Conservation (phyloP, 352 stramenopile genomes). For the Pythium plurisporium region DNA sequence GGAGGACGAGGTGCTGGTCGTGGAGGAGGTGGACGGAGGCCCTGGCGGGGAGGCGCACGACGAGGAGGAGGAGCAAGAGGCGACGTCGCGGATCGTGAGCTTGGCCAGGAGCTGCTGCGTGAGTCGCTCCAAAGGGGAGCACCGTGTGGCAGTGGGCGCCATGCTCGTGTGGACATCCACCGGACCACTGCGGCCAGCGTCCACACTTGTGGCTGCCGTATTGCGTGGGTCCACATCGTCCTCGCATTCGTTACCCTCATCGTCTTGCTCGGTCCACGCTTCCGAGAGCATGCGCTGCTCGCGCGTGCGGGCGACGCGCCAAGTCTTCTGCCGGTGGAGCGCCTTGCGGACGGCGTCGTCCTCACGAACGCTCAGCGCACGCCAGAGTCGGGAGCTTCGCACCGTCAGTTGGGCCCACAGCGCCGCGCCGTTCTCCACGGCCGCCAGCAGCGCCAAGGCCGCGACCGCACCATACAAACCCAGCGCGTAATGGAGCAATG, state of each 20-base stretch:
- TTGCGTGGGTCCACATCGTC: neutral
- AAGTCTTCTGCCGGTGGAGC: conserved; percentile 15
- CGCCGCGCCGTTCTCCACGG: conserved; percentile 10
- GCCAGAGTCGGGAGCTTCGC: neutral
- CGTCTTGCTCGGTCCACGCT: conserved; percentile 7
- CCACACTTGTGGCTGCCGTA: too few species aligned
- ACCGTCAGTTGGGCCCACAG: neutral
- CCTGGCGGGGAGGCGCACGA: neutral
- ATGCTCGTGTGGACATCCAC: too few species aligned
- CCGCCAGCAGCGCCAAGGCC: conserved; percentile 27
- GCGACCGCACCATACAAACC: conserved; percentile 46
- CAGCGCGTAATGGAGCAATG: conserved; percentile 63
- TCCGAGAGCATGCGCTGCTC: conserved; percentile 3
- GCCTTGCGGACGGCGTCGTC: neutral
- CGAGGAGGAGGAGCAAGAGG: neutral
- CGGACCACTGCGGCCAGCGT: too few species aligned
- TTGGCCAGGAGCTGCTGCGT: conserved; percentile 9
- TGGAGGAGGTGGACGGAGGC: neutral
- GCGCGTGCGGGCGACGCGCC: conserved; percentile 4
- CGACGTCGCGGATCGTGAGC: conserved; percentile 18
- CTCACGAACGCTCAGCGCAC: neutral
- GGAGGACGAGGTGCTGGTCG: neutral
- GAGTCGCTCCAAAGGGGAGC: neutral
- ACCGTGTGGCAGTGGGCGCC: too few species aligned
- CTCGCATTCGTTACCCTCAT: neutral